Conservation (phyloP, 1,139 yeast species). For the Yamadazyma siamensis region DNA sequence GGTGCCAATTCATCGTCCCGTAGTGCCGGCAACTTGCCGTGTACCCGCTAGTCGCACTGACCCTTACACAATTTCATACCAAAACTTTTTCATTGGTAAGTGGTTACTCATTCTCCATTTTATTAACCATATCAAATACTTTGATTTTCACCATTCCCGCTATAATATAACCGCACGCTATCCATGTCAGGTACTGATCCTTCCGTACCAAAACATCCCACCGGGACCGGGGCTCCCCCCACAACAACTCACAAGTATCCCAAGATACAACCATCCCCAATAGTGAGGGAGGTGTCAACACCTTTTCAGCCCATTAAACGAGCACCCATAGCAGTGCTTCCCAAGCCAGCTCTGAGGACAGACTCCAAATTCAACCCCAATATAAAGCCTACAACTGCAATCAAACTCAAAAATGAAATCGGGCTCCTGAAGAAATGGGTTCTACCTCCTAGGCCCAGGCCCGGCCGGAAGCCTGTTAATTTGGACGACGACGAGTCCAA, state of each 20-base stretch:
- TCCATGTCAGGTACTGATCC: too few species aligned
- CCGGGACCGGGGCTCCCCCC: background rate
- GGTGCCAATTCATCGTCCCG: too few species aligned
- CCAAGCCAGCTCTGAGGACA: slow-evolving; percentile 18
- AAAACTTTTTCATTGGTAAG: too few species aligned
- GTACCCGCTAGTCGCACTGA: too few species aligned
- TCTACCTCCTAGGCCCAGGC: slow-evolving; percentile 62
- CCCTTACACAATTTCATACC: too few species aligned
- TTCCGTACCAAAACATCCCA: too few species aligned
- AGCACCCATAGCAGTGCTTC: slow-evolving; percentile 23
- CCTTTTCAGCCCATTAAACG: slow-evolving; percentile 24
- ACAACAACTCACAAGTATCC: slow-evolving; percentile 23
- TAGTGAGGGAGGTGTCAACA: background rate
- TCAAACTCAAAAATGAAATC: slow-evolving; percentile 9
- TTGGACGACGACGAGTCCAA: slow-evolving; percentile 11
- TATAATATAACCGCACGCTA: too few species aligned
- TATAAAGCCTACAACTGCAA: slow-evolving; percentile 7
- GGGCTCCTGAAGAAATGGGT: slow-evolving; percentile 53
- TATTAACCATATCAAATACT: too few species aligned
- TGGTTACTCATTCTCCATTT: too few species aligned
- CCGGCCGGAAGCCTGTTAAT: slow-evolving; percentile 48
- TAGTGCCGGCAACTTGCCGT: too few species aligned
- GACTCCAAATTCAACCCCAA: slow-evolving; percentile 14
- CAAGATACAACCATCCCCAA: slow-evolving; percentile 37
- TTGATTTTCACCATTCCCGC: too few species aligned